Percentiles rank a stretch among this genome's conserved stretches.
Evolutionary conservation across 2,329 filamentous ascomycete species (phyloP).

Genomic region (Pyricularia sp.): DNA sequence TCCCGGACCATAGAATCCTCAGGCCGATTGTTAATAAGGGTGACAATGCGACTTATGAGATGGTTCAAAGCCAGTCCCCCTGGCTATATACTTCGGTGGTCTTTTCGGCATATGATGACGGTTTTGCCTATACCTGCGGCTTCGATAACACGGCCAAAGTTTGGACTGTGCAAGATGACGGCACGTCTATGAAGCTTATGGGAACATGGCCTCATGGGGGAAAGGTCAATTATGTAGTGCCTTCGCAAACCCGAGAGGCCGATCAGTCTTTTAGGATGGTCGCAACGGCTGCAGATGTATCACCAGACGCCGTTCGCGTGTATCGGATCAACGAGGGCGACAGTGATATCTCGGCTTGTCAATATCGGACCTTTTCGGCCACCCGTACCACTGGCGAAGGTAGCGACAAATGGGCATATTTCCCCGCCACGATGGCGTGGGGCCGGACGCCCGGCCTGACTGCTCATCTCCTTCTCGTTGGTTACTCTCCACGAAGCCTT

Average conservation of each 20-base stretch:
- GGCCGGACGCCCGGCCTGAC: slow-evolving; percentile 26
- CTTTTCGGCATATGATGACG: slow-evolving; percentile 44
- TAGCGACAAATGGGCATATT: slow-evolving; percentile 49
- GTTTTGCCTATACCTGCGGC: slow-evolving; percentile 44
- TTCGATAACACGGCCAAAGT: slow-evolving; percentile 54
- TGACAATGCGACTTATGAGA: slow-evolving; percentile 45
- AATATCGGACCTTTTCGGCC: slow-evolving; percentile 31
- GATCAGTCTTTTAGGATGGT: slow-evolving; percentile 25
- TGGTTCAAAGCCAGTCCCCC: slow-evolving; percentile 49
- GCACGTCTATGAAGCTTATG: slow-evolving; percentile 30
- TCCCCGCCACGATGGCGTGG: slow-evolving; percentile 55
- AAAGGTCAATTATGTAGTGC: slow-evolving; percentile 53
- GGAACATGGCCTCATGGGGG: slow-evolving; percentile 48
- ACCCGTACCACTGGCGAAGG: slow-evolving; percentile 22
- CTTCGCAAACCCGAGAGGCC: slow-evolving; percentile 34
- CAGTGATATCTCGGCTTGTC: slow-evolving; percentile 24
- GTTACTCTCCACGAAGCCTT: slow-evolving; percentile 51
- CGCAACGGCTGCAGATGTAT: slow-evolving; percentile 50
- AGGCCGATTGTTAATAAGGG: slow-evolving; percentile 40
- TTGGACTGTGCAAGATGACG: slow-evolving; percentile 35
- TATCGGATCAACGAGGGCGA: slow-evolving; percentile 34
- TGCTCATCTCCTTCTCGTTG: slow-evolving; percentile 45
- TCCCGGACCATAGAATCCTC: slow-evolving; percentile 46
- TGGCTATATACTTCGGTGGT: slow-evolving; percentile 59
- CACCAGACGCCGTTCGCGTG: slow-evolving; percentile 43